phyloP scores from a whole-genome alignment of 441 rosid species.

The Erodium chrysanthum region DNA sequence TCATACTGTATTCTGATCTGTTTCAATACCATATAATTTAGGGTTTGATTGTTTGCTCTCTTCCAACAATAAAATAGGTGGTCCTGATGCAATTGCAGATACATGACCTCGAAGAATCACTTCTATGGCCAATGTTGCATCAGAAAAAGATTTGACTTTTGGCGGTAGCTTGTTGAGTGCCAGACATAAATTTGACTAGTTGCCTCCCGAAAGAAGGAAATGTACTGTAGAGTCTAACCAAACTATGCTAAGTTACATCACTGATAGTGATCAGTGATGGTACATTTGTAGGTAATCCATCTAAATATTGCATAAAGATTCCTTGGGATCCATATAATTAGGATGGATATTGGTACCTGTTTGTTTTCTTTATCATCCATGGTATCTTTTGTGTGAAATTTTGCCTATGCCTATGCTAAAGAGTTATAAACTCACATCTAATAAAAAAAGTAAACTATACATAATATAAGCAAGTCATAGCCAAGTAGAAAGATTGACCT shows the following conservation, averaged over 20 bases:
- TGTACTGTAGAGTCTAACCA: background rate
- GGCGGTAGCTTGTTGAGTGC: background rate
- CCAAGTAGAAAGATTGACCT: background rate
- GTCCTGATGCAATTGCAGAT: background rate
- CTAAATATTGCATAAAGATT: background rate
- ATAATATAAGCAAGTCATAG: too few relatives aligned
- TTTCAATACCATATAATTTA: background rate
- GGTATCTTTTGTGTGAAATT: background rate
- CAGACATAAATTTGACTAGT: background rate
- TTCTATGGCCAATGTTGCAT: background rate
- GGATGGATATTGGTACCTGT: background rate
- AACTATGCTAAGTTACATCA: background rate
- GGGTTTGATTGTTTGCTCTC: background rate
- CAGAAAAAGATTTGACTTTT: background rate
- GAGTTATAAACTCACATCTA: too few relatives aligned
- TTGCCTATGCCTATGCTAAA: background rate
- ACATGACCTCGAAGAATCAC: background rate
- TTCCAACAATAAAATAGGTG: background rate
- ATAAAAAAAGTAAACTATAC: too few relatives aligned
- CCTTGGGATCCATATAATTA: background rate
- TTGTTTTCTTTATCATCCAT: background rate
- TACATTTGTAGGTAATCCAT: background rate
- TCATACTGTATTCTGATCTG: background rate
- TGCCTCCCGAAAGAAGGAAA: background rate
- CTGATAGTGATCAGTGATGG: background rate